Evolutionary conservation across 2,329 filamentous ascomycete genomes (phyloP), one percentile per base, ranked within the genome.

Genomic region (Paecilomyces formosus): DNA sequence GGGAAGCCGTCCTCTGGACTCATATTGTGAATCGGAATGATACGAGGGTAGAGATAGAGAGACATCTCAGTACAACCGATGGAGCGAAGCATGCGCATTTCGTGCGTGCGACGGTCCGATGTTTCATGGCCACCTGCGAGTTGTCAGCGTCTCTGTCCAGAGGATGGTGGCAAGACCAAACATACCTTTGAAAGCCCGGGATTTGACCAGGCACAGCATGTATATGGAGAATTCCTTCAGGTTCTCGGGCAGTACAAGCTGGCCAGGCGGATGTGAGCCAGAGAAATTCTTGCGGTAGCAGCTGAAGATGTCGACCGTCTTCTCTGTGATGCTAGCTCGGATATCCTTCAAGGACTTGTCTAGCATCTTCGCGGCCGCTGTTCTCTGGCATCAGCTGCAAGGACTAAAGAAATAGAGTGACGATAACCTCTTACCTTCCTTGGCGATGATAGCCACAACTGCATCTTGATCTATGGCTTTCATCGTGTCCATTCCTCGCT

Each of bases 211-310:
- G 54, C 89, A 88, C 9, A 99, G 86, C 76, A 95, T 90, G 74
- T 94, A 97, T 92, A 99, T 97, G 68, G 89, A 87, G 67, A 96
- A 92, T 72, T 99, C 94, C 72, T 97, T 97, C 30, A 99, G 83
- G 64, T 93, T 90, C 76, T 99, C 94, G 0, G 94, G 94, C 76
- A 99, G 86, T 30, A 99, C 92, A 30, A 99, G 84, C 74, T 99
- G 92, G 4, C 92, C 90, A 1, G 92, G 90, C 8, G 94, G 93
- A 68, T 96, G 90, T 2, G 86, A 84, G 58, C 89, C 89, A 2
- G 91, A 89, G 66, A 94, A 94, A 74, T 96, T 88, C 77, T 96
- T 97, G 64, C 94, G 86, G 74, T 99, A 97, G 57, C 87, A 88
- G 28, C 92, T 89, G 59, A 97, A 84, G 57, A 97, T 89, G 69